Conservation (phyloP, 108 stramenopile species). For the Stephanodiscus minutulus region DNA sequence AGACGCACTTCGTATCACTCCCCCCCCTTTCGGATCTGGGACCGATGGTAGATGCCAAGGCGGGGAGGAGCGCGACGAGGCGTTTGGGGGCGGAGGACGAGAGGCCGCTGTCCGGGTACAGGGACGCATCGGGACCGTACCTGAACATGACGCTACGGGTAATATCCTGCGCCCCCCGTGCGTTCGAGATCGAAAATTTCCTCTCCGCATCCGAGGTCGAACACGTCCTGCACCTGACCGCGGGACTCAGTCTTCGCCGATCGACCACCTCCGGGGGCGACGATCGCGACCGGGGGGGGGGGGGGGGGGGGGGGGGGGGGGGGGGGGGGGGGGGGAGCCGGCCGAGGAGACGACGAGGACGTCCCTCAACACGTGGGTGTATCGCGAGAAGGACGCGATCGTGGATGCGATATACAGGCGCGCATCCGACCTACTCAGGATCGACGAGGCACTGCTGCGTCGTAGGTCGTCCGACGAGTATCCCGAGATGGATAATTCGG, state of each 20-base stretch:
- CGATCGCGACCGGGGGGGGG: not conserved
- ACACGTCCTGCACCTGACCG: constrained; percentile 77
- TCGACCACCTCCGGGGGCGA: constrained; percentile 58
- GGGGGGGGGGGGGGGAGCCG: constrained; percentile 18
- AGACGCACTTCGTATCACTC: constrained; percentile 68
- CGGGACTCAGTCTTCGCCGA: constrained; percentile 49
- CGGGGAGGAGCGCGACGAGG: constrained; percentile 32
- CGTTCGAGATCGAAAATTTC: constrained; percentile 87
- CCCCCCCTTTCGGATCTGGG: constrained; percentile 55
- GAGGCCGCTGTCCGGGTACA: constrained; percentile 61
- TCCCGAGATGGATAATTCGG: constrained; percentile 50
- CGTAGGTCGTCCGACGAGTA: constrained; percentile 52
- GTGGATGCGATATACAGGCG: constrained; percentile 88
- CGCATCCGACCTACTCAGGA: constrained; percentile 77
- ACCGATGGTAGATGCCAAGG: constrained; percentile 29
- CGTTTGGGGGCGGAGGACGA: constrained; percentile 52
- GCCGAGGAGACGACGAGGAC: no score
- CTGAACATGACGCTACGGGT: constrained; percentile 84
- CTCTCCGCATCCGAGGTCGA: constrained; percentile 78
- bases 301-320: constrained; percentile 10
- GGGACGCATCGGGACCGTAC: constrained; percentile 29
- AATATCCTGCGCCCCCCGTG: constrained; percentile 76
- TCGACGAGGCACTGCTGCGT: constrained; percentile 80
- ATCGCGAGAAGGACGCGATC: constrained; percentile 63
- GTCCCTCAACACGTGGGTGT: constrained; percentile 82